Conservation (phyloP, 2,329 filamentous ascomycete genomes). For the Fusarium aywerte region DNA sequence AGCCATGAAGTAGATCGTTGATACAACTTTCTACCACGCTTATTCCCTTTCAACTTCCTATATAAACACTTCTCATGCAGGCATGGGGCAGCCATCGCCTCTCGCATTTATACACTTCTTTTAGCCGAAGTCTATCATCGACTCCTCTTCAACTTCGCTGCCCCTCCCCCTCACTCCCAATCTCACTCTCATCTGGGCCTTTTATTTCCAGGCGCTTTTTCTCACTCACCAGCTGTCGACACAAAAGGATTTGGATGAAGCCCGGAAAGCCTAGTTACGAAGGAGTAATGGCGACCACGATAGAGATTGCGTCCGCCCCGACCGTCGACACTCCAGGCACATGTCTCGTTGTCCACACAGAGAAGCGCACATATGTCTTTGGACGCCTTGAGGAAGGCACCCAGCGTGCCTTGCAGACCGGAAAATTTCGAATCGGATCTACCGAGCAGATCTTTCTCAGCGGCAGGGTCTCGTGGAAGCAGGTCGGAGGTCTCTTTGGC, state of each 20-base stretch:
- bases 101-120: slow-evolving; percentile 24
- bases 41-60: background rate
- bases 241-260: background rate
- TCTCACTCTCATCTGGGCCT: background rate
- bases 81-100: slow-evolving; percentile 44
- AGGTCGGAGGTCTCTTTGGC: slow-evolving; percentile 83
- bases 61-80: slow-evolving; percentile 44
- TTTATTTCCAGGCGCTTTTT: slow-evolving; percentile 6
- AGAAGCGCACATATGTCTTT: slow-evolving; percentile 84
- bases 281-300: slow-evolving; percentile 72
- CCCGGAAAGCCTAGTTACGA: background rate
- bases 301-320: slow-evolving; percentile 82
- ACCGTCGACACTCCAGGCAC: slow-evolving; percentile 90
- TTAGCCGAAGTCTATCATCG: slow-evolving; percentile 16
- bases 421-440: slow-evolving; percentile 71
- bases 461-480: slow-evolving; percentile 79
- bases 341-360: slow-evolving; percentile 80
- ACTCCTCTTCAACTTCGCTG: background rate
- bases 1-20: slow-evolving; percentile 15
- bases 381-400: slow-evolving; percentile 86
- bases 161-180: background rate
- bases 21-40: slow-evolving; percentile 8
- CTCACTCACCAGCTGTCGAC: background rate
- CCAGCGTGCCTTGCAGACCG: slow-evolving; percentile 79
- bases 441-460: slow-evolving; percentile 84